Base-by-base conservation (phyloP, 2,329 filamentous ascomycete genomes). In the Alternaria sp. region DNA sequence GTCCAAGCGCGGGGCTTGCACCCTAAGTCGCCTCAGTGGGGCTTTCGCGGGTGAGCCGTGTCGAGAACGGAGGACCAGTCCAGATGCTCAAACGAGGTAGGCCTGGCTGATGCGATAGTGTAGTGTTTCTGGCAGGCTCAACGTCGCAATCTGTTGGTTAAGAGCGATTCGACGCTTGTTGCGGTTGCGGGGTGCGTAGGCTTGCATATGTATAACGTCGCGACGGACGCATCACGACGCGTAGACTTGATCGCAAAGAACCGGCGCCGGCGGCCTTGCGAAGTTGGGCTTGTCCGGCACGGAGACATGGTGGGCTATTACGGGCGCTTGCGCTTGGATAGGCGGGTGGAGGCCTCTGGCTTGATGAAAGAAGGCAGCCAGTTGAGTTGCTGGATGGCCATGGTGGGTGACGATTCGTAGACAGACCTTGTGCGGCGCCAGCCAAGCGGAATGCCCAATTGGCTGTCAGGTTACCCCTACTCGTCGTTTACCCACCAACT, bases 321-420 rank as follows among this genome's bases (percentile, higher is more conserved):
- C 74, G 75, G 71, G 77, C 77, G 77, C 77, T 78, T 78, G 77
- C 75, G 74, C 74, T 69, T 75, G 71, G 69, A 65, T 65, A 64
- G 72, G 68, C 72, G 73, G 74, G 72, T 74, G 69, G 73, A 75
- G 69, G 73, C 70, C 44, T 59, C 30, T 59, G 59, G 55, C 47
- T 75, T 55, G 70, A 71, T 67, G 65, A 60, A 64, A 66, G 68
- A 71, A 69, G 68, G 66, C 67, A 65, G 67, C 71, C 72, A 74
- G 70, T 77, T 70, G 70, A 73, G 71, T 75, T 66, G 72, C 70
- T 68, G 62, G 59, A 69, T 46, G 55, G 68, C 57, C 46, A 63
- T 73, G 74, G 75, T 67, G 74, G 71, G 71, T 50, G 71, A 65
- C 71, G 70, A 79, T 78, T 79, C 77, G 77, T 62, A 77, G 64